phyloP scores from a whole-genome alignment of 2,329 filamentous ascomycete genomes.

The Myriosclerotinia curreyana region DNA sequence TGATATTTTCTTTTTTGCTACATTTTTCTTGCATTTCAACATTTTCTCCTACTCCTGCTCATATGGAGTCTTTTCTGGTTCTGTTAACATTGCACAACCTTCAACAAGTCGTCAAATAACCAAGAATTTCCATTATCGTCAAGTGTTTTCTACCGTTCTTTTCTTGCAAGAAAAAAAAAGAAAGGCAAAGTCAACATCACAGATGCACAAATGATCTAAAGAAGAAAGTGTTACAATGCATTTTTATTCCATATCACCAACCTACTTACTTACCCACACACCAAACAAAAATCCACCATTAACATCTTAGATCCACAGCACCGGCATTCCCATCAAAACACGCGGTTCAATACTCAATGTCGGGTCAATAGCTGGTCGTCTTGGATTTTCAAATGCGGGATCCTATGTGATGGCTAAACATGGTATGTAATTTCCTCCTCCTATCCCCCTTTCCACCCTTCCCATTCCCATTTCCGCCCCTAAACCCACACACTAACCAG shows the following conservation, averaged over 20 bases:
- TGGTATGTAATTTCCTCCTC: background rate
- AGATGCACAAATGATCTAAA: background rate
- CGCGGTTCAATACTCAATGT: slow-evolving; percentile 38
- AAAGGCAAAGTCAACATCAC: too few relatives aligned
- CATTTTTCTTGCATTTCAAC: background rate
- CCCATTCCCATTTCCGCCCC: background rate
- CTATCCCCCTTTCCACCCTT: background rate
- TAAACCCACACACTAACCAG: background rate
- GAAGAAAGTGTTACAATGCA: background rate
- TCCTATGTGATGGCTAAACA: slow-evolving; percentile 33
- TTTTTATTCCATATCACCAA: too few relatives aligned
- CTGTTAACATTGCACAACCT: too few relatives aligned
- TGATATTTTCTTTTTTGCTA: background rate
- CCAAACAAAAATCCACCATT: background rate
- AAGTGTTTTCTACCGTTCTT: too few relatives aligned
- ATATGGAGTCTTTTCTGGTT: too few relatives aligned
- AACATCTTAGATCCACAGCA: slow-evolving; percentile 24
- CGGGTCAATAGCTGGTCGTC: slow-evolving; percentile 25
- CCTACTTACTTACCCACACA: background rate
- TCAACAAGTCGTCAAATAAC: too few relatives aligned
- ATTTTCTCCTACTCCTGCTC: background rate
- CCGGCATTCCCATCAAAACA: slow-evolving; percentile 29
- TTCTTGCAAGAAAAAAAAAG: too few relatives aligned
- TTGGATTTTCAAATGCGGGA: slow-evolving; percentile 14
- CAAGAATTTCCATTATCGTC: too few relatives aligned